Evolutionary conservation across 306 rosid genomes (phyloP), one percentile per base, ranked within the genome.

Genomic region (Clitoria ternatea): DNA sequence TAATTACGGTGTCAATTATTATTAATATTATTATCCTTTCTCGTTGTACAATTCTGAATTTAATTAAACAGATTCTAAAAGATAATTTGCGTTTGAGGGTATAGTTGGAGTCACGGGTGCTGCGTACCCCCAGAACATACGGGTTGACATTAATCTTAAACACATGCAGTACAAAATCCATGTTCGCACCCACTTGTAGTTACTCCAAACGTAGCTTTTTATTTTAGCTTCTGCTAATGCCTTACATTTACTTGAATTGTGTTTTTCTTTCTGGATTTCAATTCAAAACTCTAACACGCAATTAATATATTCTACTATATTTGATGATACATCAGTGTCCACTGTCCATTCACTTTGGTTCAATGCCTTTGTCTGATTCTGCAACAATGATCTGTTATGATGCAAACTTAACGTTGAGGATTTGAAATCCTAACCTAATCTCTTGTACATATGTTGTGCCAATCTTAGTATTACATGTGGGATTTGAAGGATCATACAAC

Each of bases 371-470:
- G 83, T 82, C 78, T 40, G 13, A 39, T 67, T 61, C 57, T 42
- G 30, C 60, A 54, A 72, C 4, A 20, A 13, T 52, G 61, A 40
- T 17, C 52, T 50, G 37, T 53, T 64, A n/a, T 43, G 61, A 64
- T 39, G 35, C 76, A 15, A 72, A 54, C 63, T 55, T 48, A 61
- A 78, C 78, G 40, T 54, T 69, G 35, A 49, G 64, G 23, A 73
- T 77, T 82, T 68, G 64, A 82, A 82, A 74, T 57, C 23, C 37
- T 29, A 1, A 69, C 80, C 80, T 61, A 81, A 77, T 72, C 53
- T 20, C 42, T 72, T 50, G 45, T 18, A n/a, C 71, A 69, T 50
- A 70, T 56, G 17, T 35, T 72, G 66, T 8, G 50, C 53, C 75
- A 66, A 79, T 40, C 59, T 54, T 57, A 19, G 30, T 11, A 6